Evolutionary conservation across 805 yeast species (phyloP).

Genomic region (Ogataea minuta): DNA sequence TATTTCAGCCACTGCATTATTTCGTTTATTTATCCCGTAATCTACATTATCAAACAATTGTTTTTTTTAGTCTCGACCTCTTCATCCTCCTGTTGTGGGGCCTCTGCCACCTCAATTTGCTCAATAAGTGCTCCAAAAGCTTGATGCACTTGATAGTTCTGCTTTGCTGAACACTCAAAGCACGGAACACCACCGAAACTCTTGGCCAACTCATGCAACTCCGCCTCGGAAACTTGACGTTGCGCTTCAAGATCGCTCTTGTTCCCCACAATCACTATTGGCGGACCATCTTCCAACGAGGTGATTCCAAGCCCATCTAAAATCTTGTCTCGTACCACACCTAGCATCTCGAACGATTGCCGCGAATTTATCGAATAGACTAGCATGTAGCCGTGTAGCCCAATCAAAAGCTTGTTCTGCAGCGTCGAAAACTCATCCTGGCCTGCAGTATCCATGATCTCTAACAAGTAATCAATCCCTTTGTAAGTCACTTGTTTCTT

Average conservation of each 20-base stretch:
- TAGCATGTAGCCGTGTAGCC: slow-evolving; percentile 78
- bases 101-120: slow-evolving; percentile 48
- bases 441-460: slow-evolving; percentile 89
- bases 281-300: slow-evolving; percentile 41
- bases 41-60: slow-evolving; percentile 17
- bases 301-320: slow-evolving; percentile 59
- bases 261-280: slow-evolving; percentile 49
- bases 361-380: slow-evolving; percentile 80
- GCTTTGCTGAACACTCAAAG: slow-evolving; percentile 49
- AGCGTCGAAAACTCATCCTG: slow-evolving; percentile 85
- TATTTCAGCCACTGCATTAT: slow-evolving; percentile 9
- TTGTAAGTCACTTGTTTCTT: slow-evolving; percentile 65
- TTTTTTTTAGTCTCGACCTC: slow-evolving; percentile 2
- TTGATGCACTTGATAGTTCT: slow-evolving; percentile 42
- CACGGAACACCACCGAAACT: slow-evolving; percentile 43
- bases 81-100: slow-evolving; percentile 9
- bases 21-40: background rate
- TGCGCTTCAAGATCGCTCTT: slow-evolving; percentile 56
- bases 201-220: slow-evolving; percentile 45
- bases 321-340: slow-evolving; percentile 78
- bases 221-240: slow-evolving; percentile 53
- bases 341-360: slow-evolving; percentile 73
- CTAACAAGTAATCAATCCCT: slow-evolving; percentile 75
- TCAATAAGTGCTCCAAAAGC: slow-evolving; percentile 61
- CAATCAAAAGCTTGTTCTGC: slow-evolving; percentile 74